These are phyloP conservation scores for Centella asiatica DNA, from an alignment of 129 eudicot species.

Conservation along the genomic window DNA sequence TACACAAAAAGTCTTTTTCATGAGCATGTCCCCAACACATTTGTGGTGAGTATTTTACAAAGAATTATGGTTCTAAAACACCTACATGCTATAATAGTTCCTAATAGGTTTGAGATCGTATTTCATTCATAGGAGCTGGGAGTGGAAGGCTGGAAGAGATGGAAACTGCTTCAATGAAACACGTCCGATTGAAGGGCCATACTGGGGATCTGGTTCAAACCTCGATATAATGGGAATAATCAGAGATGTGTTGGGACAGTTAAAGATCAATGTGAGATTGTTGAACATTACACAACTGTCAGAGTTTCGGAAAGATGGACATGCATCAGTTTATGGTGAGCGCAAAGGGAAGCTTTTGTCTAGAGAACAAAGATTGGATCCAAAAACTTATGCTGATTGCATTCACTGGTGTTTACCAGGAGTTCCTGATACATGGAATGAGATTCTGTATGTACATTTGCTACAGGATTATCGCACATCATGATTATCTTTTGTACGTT, in stretches of 20 bases:
- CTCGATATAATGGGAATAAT: conserved; percentile 73
- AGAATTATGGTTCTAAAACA: neutral
- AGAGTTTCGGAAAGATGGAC: conserved; percentile 80
- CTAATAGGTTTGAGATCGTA: neutral
- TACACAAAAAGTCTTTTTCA: conserved; percentile 62
- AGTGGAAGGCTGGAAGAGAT: conserved; percentile 75
- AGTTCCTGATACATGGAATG: conserved; percentile 93
- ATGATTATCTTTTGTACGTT: neutral
- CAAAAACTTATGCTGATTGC: conserved; percentile 74
- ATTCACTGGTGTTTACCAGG: conserved; percentile 99
- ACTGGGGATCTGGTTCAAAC: conserved; percentile 89
- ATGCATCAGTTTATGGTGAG: conserved; percentile 77
- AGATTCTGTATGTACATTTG: conserved; percentile 64
- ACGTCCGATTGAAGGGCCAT: conserved; percentile 55
- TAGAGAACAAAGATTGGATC: conserved; percentile 72
- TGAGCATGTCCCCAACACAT: conserved; percentile 95
- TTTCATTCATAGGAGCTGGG: conserved; percentile 57
- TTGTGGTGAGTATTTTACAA: conserved; percentile 47
- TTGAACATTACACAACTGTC: conserved; percentile 84
- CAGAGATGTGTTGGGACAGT: conserved; percentile 34
- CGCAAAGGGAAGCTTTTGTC: conserved; percentile 82
- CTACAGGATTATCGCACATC: conserved; percentile 54
- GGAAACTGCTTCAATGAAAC: conserved; percentile 81
- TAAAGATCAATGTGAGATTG: conserved; percentile 47
- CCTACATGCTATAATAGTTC: neutral